phyloP scores from a whole-genome alignment of 352 stramenopile genomes.

The Globisporangium yorkense region DNA sequence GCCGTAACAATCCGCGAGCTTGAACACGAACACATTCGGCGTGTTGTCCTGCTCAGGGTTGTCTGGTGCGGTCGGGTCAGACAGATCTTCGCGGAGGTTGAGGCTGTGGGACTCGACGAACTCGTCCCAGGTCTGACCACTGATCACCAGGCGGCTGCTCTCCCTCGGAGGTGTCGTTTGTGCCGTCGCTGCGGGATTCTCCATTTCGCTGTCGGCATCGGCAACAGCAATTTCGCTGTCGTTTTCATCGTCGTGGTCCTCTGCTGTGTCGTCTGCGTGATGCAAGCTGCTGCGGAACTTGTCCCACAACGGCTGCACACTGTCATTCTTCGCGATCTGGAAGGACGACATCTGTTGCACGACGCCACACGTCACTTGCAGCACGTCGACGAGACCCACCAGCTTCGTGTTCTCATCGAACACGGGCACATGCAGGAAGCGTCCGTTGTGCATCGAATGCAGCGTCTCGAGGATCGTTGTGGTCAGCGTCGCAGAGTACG shows the following conservation, averaged over 20 bases:
- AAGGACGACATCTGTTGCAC: constrained; percentile 83
- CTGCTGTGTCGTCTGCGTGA: constrained; percentile 20
- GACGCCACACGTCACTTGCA: constrained; percentile 90
- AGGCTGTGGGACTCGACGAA: constrained; percentile 28
- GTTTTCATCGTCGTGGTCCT: constrained; percentile 21
- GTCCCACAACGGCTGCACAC: constrained; percentile 70
- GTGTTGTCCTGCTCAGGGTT: constrained; percentile 15
- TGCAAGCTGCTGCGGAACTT: constrained; percentile 61
- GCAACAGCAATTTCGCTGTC: constrained; percentile 6
- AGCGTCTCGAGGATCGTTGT: constrained; percentile 96
- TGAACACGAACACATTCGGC: constrained; percentile 74
- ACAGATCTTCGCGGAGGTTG: constrained; percentile 14
- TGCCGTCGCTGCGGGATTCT: not conserved
- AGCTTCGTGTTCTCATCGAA: constrained; percentile 87
- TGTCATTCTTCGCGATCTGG: constrained; percentile 58
- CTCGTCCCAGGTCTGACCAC: constrained; percentile 37
- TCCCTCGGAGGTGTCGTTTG: not conserved
- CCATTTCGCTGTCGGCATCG: not conserved
- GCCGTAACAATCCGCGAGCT: constrained; percentile 73
- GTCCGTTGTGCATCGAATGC: constrained; percentile 97
- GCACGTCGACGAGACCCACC: constrained; percentile 94
- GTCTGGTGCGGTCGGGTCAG: constrained; percentile 24
- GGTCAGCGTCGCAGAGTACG: constrained; percentile 88
- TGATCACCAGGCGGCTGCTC: constrained; percentile 22
- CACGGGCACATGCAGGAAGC: constrained; percentile 96